Conservation (phyloP, 108 stramenopile genomes). For the Nitzschia sp. region DNA sequence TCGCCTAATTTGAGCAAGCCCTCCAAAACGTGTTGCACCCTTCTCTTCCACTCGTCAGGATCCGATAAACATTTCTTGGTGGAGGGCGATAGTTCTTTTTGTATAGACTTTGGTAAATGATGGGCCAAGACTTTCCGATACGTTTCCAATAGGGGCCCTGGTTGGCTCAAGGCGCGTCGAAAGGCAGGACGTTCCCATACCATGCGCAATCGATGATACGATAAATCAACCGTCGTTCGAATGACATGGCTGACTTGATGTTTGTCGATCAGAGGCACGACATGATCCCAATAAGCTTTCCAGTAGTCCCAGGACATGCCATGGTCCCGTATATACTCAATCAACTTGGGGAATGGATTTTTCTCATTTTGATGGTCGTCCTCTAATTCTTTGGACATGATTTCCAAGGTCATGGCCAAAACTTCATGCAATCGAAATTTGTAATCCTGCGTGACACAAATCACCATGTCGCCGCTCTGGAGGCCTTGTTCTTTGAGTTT, state of each 20-base stretch:
- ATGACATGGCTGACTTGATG: neutral
- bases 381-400: neutral
- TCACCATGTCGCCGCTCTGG: neutral
- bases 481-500: conserved; percentile 1
- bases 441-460: neutral
- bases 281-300: neutral
- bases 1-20: conserved; percentile 7
- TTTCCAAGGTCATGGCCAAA: conserved; percentile 2
- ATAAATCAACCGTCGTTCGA: conserved; percentile 2
- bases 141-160: conserved; percentile 17
- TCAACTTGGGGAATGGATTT: neutral
- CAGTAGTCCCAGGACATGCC: neutral
- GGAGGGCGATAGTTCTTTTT: neutral
- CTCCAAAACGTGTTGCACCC: neutral
- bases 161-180: conserved; percentile 19
- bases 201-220: conserved; percentile 17
- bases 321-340: neutral
- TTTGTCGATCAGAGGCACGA: neutral
- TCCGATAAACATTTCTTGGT: neutral
- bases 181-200: conserved; percentile 28
- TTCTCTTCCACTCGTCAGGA: neutral
- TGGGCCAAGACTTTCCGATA: conserved; percentile 19
- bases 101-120: conserved; percentile 1
- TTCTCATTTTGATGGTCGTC: neutral
- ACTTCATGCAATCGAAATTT: neutral